Percentiles rank a stretch among this genome's conserved stretches.
Evolutionary conservation across 1,284 basidiomycete genomes (phyloP).

Genomic region (Ceratobasidium sp.): DNA sequence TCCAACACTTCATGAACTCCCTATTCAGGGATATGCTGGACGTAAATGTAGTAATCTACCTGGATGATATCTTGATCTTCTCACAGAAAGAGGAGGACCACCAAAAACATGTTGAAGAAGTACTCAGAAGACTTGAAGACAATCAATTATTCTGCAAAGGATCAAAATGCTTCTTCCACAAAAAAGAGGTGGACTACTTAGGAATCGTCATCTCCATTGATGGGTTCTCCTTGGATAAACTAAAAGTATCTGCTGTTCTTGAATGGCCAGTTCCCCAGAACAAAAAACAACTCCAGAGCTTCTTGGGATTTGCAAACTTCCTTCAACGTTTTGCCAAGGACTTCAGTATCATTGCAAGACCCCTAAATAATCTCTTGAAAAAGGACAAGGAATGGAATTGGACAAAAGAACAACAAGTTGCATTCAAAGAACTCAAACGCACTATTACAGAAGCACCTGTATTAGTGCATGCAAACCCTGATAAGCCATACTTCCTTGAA

Average conservation of each 20-base stretch:
- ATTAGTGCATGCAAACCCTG: constrained; percentile 8
- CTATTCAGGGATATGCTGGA: too few relatives aligned
- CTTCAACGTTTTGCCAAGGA: constrained; percentile 49
- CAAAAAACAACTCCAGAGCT: constrained; percentile 47
- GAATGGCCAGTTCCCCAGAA: constrained; percentile 47
- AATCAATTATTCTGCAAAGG: too few relatives aligned
- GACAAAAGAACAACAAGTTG: constrained; percentile 38
- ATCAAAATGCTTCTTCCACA: too few relatives aligned
- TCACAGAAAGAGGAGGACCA: too few relatives aligned
- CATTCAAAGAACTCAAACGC: constrained; percentile 47
- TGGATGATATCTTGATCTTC: too few relatives aligned
- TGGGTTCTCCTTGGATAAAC: constrained; percentile 45
- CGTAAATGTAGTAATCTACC: too few relatives aligned
- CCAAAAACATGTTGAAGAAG: too few relatives aligned
- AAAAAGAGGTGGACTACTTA: constrained; percentile 19
- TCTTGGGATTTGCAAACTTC: constrained; percentile 50
- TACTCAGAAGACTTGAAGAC: too few relatives aligned
- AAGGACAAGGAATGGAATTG: constrained; percentile 44
- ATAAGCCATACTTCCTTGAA: constrained; percentile 23
- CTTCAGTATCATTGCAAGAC: constrained; percentile 47
- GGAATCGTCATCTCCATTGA: constrained; percentile 14
- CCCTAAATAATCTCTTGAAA: constrained; percentile 46
- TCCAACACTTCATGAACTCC: too few relatives aligned
- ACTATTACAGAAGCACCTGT: constrained; percentile 35
- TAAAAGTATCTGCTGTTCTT: constrained; percentile 47